Conservation (phyloP, 73 alveolate species). For the Paraurostyla sp. region DNA sequence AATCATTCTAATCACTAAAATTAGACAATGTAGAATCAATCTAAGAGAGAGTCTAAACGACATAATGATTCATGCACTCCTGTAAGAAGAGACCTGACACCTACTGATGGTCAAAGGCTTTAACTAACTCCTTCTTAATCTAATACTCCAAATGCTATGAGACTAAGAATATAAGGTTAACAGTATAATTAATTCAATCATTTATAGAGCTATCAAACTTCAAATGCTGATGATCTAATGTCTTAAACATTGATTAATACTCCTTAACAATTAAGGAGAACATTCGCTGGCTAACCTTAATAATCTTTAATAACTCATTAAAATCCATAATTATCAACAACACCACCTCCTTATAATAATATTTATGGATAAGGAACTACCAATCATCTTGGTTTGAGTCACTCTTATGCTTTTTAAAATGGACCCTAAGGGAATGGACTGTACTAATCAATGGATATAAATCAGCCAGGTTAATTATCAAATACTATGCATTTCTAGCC, state of each 20-base stretch:
- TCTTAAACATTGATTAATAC: slow-evolving; percentile 27
- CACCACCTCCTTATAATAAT: slow-evolving; percentile 61
- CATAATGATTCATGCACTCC: slow-evolving; percentile 54
- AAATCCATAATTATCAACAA: not conserved
- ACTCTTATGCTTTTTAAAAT: not conserved
- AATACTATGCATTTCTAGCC: not conserved
- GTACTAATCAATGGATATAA: not conserved
- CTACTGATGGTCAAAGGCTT: not conserved
- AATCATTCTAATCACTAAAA: not conserved
- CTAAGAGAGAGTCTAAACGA: not conserved
- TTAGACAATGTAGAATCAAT: not conserved
- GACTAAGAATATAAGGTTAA: not conserved
- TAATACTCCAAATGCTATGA: slow-evolving; percentile 27
- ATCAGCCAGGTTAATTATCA: not conserved
- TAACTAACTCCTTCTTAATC: slow-evolving; percentile 19
- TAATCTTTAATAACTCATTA: not conserved
- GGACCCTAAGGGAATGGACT: not conserved
- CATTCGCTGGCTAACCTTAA: slow-evolving; percentile 21
- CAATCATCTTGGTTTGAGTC: not conserved
- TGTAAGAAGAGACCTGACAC: slow-evolving; percentile 44
- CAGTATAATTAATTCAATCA: not conserved
- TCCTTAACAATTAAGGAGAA: slow-evolving; percentile 31
- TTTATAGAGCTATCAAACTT: not conserved
- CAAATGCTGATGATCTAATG: slow-evolving; percentile 40
- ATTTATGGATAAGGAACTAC: too few species aligned